Evolutionary conservation across 2,329 filamentous ascomycete species (phyloP).

Genomic region (Acephala macrosclerotiorum): DNA sequence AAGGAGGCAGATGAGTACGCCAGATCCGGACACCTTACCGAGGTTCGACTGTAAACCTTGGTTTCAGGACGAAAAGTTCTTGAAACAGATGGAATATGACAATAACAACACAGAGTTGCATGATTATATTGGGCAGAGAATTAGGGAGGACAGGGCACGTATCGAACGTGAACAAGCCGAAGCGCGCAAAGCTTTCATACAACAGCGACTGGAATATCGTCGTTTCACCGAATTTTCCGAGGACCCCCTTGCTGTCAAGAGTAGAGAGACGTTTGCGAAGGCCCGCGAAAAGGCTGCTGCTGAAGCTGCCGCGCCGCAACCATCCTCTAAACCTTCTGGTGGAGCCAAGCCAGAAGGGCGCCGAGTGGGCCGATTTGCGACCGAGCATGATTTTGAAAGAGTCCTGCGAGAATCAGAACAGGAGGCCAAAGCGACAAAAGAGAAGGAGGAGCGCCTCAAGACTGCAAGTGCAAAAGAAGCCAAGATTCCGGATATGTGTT

Average conservation of each 20-base stretch:
- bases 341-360: slow-evolving; percentile 66
- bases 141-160: slow-evolving; percentile 24
- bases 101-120: slow-evolving; percentile 27
- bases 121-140: slow-evolving; percentile 28
- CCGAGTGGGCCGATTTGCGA: slow-evolving; percentile 66
- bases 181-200: slow-evolving; percentile 37
- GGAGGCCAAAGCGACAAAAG: slow-evolving; percentile 73
- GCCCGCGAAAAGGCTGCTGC: slow-evolving; percentile 38
- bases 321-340: slow-evolving; percentile 47
- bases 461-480: slow-evolving; percentile 81
- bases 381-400: slow-evolving; percentile 76
- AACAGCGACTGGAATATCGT: slow-evolving; percentile 39
- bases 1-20: slow-evolving; percentile 42
- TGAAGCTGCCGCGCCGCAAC: slow-evolving; percentile 35
- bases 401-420: slow-evolving; percentile 75
- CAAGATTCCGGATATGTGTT: slow-evolving; percentile 73
- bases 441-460: slow-evolving; percentile 70
- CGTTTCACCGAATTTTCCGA: slow-evolving; percentile 41
- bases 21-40: slow-evolving; percentile 38
- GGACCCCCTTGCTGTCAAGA: slow-evolving; percentile 40
- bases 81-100: slow-evolving; percentile 32
- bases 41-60: slow-evolving; percentile 35
- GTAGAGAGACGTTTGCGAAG: slow-evolving; percentile 40
- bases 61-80: slow-evolving; percentile 37
- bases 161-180: slow-evolving; percentile 37